Conservation (phyloP, 2,329 filamentous ascomycete species). For the Colletotrichum sp. region DNA sequence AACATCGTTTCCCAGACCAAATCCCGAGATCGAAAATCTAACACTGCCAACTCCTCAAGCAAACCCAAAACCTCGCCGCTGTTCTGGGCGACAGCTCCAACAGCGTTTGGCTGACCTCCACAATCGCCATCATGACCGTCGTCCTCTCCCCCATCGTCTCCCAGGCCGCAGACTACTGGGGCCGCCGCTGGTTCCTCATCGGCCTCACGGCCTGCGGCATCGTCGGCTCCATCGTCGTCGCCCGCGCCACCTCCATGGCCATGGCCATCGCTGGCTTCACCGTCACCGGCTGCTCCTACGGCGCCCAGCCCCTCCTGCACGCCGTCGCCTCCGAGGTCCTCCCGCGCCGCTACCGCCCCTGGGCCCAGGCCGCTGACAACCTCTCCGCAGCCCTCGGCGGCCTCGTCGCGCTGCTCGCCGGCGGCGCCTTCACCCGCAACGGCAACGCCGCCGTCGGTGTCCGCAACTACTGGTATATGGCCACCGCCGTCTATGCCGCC, state of each 20-base stretch:
- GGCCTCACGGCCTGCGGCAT: conserved; percentile 36
- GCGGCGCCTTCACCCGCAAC: conserved; percentile 36
- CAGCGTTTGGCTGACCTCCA: conserved; percentile 37
- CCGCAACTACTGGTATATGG: conserved; percentile 40
- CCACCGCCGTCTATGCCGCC: conserved; percentile 30
- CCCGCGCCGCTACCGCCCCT: conserved; percentile 28
- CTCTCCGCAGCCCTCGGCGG: conserved; percentile 34
- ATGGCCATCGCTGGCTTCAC: conserved; percentile 42
- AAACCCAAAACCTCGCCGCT: conserved; percentile 35
- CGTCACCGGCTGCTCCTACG: conserved; percentile 39
- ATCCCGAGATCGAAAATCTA: neutral
- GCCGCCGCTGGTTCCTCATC: conserved; percentile 43
- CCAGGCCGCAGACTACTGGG: conserved; percentile 47
- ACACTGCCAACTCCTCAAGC: conserved; percentile 23
- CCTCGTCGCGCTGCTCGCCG: conserved; percentile 45
- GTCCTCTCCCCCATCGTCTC: conserved; percentile 35
- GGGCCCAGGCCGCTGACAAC: conserved; percentile 38
- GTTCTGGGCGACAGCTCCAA: conserved; percentile 26
- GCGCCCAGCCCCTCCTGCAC: conserved; percentile 42
- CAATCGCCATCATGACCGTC: conserved; percentile 35
- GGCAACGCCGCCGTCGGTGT: conserved; percentile 36
- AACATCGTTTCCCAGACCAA: neutral
- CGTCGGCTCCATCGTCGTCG: conserved; percentile 38
- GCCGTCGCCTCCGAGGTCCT: conserved; percentile 44
- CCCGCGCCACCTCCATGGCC: conserved; percentile 35